Percentiles rank a stretch among this genome's conserved stretches.
phyloP scores from a whole-genome alignment of 768 basidiomycete genomes.

The Leccinum sublutescens region DNA sequence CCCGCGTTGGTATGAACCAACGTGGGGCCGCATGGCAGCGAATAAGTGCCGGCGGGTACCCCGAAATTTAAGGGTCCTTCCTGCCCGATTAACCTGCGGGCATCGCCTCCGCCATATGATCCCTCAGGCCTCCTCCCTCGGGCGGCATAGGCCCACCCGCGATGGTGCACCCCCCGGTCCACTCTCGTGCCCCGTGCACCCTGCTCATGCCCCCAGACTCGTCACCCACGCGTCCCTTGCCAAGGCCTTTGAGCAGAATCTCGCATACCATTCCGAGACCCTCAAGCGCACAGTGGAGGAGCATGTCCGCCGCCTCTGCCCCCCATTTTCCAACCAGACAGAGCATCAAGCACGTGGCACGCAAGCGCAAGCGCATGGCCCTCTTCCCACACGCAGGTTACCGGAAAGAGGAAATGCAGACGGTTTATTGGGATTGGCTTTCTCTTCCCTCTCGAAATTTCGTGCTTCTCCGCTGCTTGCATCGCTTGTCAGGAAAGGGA shows the following conservation, averaged over 20 bases:
- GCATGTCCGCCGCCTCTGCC: conserved; percentile 48
- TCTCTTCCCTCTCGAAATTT: too few species aligned
- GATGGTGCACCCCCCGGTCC: conserved; percentile 52
- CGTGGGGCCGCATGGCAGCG: too few species aligned
- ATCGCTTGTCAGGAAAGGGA: too few species aligned
- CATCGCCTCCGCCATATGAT: too few species aligned
- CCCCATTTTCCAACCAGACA: conserved; percentile 60
- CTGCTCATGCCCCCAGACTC: conserved; percentile 41
- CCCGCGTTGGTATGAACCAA: too few species aligned
- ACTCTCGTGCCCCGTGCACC: background rate
- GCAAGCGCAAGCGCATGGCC: conserved; percentile 72
- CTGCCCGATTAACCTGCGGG: too few species aligned
- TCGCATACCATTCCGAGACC: conserved; percentile 76
- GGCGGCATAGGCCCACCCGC: conserved; percentile 94
- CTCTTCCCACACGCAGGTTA: conserved; percentile 65
- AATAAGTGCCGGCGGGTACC: too few species aligned
- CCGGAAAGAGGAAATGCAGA: too few species aligned
- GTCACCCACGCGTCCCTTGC: conserved; percentile 90
- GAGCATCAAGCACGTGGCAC: conserved; percentile 71
- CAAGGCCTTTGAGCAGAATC: conserved; percentile 71
- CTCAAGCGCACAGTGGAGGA: conserved; percentile 62
- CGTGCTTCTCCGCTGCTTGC: too few species aligned
- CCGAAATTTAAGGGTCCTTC: too few species aligned
- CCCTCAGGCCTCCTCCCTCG: conserved; percentile 36
- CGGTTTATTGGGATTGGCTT: too few species aligned